Evolutionary conservation across 768 basidiomycete species (phyloP).

Genomic region (Pulveroboletus ravenelii): DNA sequence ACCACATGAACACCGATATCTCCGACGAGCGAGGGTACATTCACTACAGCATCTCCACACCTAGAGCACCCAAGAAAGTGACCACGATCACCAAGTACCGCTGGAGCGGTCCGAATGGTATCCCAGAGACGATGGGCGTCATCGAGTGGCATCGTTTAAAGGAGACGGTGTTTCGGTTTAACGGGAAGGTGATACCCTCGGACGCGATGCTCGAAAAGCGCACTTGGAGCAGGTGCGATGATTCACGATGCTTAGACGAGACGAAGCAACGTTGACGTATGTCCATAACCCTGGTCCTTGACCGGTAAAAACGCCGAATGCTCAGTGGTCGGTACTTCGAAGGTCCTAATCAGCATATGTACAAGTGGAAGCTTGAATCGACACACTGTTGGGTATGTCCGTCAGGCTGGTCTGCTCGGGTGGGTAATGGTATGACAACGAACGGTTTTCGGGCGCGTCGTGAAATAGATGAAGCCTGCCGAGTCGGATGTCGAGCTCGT

Average conservation of each 20-base stretch:
- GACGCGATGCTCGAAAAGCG: constrained; percentile 12
- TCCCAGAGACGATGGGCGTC: constrained; percentile 20
- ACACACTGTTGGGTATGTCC: constrained; percentile 24
- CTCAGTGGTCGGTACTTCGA: constrained; percentile 31
- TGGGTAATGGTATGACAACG: not conserved
- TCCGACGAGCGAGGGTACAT: constrained; percentile 16
- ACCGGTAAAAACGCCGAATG: not conserved
- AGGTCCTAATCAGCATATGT: constrained; percentile 28
- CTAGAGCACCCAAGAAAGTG: constrained; percentile 7
- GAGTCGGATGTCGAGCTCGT: constrained; percentile 16
- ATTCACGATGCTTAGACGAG: too few species aligned
- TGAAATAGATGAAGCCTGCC: constrained; percentile 15
- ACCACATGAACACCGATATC: constrained; percentile 21
- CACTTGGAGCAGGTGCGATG: constrained; percentile 16
- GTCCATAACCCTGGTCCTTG: not conserved
- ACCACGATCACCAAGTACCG: constrained; percentile 26
- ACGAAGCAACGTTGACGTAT: too few species aligned
- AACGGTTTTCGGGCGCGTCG: not conserved
- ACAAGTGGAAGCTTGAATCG: constrained; percentile 30
- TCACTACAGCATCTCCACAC: constrained; percentile 20
- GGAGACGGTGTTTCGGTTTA: constrained; percentile 11
- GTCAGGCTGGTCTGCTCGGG: not conserved
- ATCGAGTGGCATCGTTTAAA: constrained; percentile 24
- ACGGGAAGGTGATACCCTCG: constrained; percentile 10
- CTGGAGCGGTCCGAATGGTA: constrained; percentile 8